Percentiles rank a stretch among this genome's conserved stretches.
Evolutionary conservation across 1,284 basidiomycete species (phyloP).

Genomic region (Ceratobasidium sp.): DNA sequence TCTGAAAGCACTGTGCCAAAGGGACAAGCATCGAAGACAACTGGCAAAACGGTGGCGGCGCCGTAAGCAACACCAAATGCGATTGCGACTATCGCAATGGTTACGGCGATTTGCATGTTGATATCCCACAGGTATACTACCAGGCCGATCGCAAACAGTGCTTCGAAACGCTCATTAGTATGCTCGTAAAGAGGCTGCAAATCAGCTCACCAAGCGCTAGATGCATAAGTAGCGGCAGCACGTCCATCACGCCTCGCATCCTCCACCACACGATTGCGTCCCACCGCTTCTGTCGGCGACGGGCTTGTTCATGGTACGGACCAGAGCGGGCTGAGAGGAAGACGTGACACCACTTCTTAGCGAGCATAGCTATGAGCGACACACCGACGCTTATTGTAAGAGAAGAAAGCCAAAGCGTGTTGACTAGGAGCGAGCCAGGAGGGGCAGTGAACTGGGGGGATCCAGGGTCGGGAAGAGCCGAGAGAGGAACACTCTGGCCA

Average conservation of each 20-base stretch:
- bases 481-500: not conserved
- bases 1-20: not conserved
- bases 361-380: slow-evolving; percentile 4
- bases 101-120: too few species aligned
- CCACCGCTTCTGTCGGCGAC: too few species aligned
- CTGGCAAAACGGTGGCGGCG: too few species aligned
- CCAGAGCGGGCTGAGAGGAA: slow-evolving; percentile 13
- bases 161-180: too few species aligned
- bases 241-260: not conserved
- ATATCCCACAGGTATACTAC: too few species aligned
- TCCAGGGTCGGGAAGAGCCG: not conserved
- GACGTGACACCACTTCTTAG: not conserved
- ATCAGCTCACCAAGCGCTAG: not conserved
- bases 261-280: too few species aligned
- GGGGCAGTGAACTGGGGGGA: not conserved
- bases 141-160: too few species aligned
- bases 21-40: too few species aligned
- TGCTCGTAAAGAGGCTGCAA: not conserved
- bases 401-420: not conserved
- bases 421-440: not conserved
- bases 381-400: not conserved
- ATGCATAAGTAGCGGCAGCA: slow-evolving; percentile 14
- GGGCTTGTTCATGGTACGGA: not conserved
- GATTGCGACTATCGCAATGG: too few species aligned
- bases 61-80: too few species aligned